Evolutionary conservation across 2,329 filamentous ascomycete genomes (phyloP).

Genomic region (Colletotrichum melonis): DNA sequence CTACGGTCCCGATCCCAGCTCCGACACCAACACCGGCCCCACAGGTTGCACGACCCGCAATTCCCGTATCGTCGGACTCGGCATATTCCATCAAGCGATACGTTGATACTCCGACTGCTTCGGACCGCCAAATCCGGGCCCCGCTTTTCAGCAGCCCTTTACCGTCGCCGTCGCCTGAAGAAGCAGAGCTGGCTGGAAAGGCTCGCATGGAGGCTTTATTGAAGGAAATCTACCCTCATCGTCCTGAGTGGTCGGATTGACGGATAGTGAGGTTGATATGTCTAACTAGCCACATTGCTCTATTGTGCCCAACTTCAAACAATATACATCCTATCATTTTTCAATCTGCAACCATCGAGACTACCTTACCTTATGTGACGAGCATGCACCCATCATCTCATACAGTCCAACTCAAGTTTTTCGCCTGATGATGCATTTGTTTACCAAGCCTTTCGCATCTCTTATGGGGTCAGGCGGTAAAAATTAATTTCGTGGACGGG

Average conservation of each 20-base stretch:
- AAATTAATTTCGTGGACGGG: background rate
- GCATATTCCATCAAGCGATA: conserved; percentile 18
- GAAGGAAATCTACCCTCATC: background rate
- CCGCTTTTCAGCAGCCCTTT: background rate
- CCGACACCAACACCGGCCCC: conserved; percentile 8
- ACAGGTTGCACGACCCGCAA: conserved; percentile 17
- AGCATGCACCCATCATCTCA: background rate
- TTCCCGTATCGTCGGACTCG: conserved; percentile 14
- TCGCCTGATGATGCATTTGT: background rate
- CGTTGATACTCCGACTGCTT: background rate
- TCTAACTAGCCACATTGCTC: background rate
- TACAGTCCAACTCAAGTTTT: background rate
- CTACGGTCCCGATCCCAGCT: background rate
- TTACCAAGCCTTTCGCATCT: background rate
- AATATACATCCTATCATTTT: too few relatives aligned
- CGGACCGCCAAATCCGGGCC: background rate
- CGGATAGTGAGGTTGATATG: background rate
- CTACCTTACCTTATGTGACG: too few relatives aligned
- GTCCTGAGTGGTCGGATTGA: conserved; percentile 3
- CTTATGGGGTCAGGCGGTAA: background rate
- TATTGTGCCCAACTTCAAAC: too few relatives aligned
- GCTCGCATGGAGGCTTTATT: conserved; percentile 11
- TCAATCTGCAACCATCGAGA: too few relatives aligned
- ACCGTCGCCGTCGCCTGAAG: background rate
- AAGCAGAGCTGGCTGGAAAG: background rate